These are phyloP conservation scores for Suillus tomentosus DNA, from an alignment of 768 basidiomycete species.

Conservation along the genomic window DNA sequence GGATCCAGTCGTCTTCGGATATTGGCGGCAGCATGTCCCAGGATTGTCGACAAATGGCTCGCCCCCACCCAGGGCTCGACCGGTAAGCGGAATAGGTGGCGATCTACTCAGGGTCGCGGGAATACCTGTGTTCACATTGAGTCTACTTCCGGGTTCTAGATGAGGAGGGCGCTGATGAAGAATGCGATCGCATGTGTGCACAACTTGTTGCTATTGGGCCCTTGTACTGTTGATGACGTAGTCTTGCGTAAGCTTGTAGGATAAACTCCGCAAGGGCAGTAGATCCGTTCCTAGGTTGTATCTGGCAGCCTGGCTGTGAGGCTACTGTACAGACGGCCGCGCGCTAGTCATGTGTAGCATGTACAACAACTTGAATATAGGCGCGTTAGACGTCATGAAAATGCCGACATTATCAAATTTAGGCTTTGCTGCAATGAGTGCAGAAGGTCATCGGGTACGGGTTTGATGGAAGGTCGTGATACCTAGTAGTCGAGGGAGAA, in stretches of 20 bases:
- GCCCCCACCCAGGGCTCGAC: not conserved
- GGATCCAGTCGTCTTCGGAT: slow-evolving; percentile 39
- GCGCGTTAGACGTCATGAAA: slow-evolving; percentile 19
- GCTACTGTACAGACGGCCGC: slow-evolving; percentile 8
- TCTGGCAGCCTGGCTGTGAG: slow-evolving; percentile 22
- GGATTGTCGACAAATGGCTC: slow-evolving; percentile 5
- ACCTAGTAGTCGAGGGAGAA: slow-evolving; percentile 18
- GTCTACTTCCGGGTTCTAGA: slow-evolving; percentile 12
- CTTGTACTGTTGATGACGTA: slow-evolving; percentile 18
- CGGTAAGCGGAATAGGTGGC: slow-evolving; percentile 7
- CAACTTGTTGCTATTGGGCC: slow-evolving; percentile 6
- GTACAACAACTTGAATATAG: slow-evolving; percentile 24
- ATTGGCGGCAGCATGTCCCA: slow-evolving; percentile 27
- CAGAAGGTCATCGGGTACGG: slow-evolving; percentile 40
- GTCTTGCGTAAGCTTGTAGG: slow-evolving; percentile 51
- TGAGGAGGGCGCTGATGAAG: not conserved
- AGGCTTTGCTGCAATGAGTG: slow-evolving; percentile 34
- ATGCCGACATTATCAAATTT: slow-evolving; percentile 17
- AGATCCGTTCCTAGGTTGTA: slow-evolving; percentile 53
- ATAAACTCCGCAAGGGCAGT: slow-evolving; percentile 70
- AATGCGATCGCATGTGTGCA: not conserved
- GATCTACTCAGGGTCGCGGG: slow-evolving; percentile 4
- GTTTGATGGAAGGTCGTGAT: slow-evolving; percentile 28
- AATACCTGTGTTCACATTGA: slow-evolving; percentile 15
- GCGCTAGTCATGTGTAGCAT: slow-evolving; percentile 13